Evolutionary conservation across 495 filamentous ascomycete species (phyloP).

Genomic region (Penicillium cosmopolitanum): DNA sequence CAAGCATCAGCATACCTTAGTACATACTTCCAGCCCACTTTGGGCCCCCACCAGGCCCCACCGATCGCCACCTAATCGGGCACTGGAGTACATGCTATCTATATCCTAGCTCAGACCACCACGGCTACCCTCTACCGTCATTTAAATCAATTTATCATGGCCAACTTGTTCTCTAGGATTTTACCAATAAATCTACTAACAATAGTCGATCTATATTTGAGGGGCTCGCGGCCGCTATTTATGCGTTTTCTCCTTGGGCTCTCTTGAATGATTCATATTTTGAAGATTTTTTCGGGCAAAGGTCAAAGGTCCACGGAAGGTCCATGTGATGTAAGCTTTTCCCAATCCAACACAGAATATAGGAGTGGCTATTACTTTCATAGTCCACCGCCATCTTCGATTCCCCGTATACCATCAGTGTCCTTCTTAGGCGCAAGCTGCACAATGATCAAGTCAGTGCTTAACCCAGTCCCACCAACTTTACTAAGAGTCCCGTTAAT

Average conservation of each 20-base stretch:
- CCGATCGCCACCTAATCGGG: slow-evolving; percentile 4
- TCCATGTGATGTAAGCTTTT: too few species aligned
- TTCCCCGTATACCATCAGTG: background rate
- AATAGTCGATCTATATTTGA: too few species aligned
- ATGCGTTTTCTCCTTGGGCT: too few species aligned
- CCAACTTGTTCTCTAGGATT: background rate
- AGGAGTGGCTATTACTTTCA: too few species aligned
- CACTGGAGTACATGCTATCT: background rate
- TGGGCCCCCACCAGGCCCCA: background rate
- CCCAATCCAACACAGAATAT: too few species aligned
- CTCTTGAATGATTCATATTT: background rate
- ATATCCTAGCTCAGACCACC: too few species aligned
- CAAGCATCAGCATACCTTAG: background rate
- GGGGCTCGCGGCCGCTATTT: too few species aligned
- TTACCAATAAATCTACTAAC: too few species aligned
- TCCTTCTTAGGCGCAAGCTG: slow-evolving; percentile 9
- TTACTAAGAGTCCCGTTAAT: slow-evolving; percentile 13
- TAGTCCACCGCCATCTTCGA: background rate
- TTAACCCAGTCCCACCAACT: slow-evolving; percentile 14
- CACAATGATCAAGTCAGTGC: slow-evolving; percentile 22
- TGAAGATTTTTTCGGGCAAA: too few species aligned
- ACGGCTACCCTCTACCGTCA: too few species aligned
- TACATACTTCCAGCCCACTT: background rate
- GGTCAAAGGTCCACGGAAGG: too few species aligned
- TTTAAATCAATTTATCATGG: background rate